phyloP scores from a whole-genome alignment of 2,329 filamentous ascomycete species.

The Ceratocystis cubensis region DNA sequence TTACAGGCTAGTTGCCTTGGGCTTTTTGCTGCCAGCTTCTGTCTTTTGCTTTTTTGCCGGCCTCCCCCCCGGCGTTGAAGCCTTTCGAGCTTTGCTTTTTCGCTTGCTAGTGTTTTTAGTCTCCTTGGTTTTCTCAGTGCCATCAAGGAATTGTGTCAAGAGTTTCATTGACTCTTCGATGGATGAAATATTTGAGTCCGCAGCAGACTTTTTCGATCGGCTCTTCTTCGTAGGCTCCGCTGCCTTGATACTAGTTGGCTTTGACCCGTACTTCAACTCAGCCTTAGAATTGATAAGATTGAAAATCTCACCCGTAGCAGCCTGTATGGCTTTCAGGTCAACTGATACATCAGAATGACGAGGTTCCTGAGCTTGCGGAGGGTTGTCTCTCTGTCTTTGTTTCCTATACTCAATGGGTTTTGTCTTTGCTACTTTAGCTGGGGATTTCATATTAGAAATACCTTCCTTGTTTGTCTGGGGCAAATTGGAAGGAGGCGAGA shows the following conservation, averaged over 20 bases:
- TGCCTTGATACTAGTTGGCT: background rate
- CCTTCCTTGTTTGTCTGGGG: background rate
- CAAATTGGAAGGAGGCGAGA: background rate
- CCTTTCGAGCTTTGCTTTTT: background rate
- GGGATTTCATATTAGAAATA: background rate
- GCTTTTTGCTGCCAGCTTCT: background rate
- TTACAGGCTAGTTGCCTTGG: conserved; percentile 8
- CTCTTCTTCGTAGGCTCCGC: background rate
- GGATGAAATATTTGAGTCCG: background rate
- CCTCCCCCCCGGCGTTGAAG: background rate
- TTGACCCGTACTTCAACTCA: background rate
- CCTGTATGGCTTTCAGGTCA: background rate
- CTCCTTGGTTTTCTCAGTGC: background rate
- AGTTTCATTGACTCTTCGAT: background rate
- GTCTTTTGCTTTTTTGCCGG: conserved; percentile 15
- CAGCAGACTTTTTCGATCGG: background rate
- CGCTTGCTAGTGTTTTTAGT: too few species aligned
- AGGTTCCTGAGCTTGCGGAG: too few species aligned
- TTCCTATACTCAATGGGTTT: background rate
- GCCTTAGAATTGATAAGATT: background rate
- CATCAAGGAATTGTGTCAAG: background rate
- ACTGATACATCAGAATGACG: background rate
- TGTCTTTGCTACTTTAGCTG: background rate
- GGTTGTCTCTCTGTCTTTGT: background rate
- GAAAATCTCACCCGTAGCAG: background rate